Percentiles rank a stretch among this genome's conserved stretches.
phyloP scores from a whole-genome alignment of 2,329 filamentous ascomycete species.

The Fusarium cyanostomum region DNA sequence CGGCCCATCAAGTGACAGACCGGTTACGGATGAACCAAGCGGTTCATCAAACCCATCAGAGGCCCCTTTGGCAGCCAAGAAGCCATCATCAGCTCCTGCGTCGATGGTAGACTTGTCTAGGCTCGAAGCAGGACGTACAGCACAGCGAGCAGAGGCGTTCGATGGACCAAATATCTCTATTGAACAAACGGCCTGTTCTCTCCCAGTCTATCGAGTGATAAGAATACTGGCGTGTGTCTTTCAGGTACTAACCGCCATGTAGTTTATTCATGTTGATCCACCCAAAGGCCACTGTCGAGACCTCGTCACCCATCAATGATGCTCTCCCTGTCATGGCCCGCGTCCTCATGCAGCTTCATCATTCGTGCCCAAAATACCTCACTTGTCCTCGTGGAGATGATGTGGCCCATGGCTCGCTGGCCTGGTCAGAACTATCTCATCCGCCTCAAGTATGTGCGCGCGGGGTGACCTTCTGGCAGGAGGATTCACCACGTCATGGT shows the following conservation, averaged over 20 bases:
- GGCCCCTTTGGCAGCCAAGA: background rate
- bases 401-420: conserved; percentile 13
- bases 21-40: background rate
- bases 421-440: conserved; percentile 15
- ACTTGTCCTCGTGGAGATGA: conserved; percentile 30
- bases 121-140: no score
- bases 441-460: conserved; percentile 28
- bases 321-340: background rate
- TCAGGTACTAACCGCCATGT: conserved; percentile 17
- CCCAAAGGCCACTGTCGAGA: background rate
- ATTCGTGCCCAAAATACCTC: conserved; percentile 1
- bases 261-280: conserved; percentile 2
- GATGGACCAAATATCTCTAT: conserved; percentile 21
- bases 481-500: conserved; percentile 14
- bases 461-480: background rate
- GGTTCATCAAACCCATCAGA: background rate
- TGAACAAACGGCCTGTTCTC: conserved; percentile 11
- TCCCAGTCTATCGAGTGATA: conserved; percentile 17
- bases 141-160: background rate
- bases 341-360: background rate
- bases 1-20: background rate
- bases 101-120: no score
- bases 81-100: background rate
- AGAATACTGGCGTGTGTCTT: conserved; percentile 27
- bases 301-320: background rate